Percentiles rank a stretch among this genome's conserved stretches.
Evolutionary conservation across 306 rosid genomes (phyloP).

Genomic region (Cucurbita pepo): DNA sequence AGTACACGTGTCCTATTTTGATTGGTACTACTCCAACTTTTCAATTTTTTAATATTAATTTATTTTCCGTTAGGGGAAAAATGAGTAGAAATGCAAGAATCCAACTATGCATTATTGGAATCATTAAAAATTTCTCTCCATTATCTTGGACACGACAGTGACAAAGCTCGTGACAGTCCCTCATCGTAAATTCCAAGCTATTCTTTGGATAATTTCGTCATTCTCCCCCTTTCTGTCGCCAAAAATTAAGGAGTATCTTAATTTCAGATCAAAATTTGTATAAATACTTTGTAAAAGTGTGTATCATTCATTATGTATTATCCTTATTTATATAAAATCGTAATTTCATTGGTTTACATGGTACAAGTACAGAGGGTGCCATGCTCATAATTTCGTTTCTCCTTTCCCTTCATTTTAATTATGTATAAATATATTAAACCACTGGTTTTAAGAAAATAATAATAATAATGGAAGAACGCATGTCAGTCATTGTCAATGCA

Average conservation of each 20-base stretch:
- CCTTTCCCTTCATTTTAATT: not conserved
- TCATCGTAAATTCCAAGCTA: slow-evolving; percentile 11
- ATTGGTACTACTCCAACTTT: slow-evolving; percentile 9
- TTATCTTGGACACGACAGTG: slow-evolving; percentile 35
- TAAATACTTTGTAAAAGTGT: not conserved
- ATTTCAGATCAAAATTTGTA: not conserved
- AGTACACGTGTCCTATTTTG: not conserved
- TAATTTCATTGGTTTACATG: not conserved
- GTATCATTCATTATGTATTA: not conserved
- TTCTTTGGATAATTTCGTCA: slow-evolving; percentile 5
- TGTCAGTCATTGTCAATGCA: not conserved
- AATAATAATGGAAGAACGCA: not conserved
- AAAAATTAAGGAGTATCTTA: not conserved
- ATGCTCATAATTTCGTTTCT: not conserved
- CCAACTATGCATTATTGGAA: slow-evolving; percentile 26
- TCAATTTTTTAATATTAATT: not conserved
- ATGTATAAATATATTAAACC: not conserved
- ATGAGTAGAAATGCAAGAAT: not conserved
- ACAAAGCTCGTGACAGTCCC: slow-evolving; percentile 78
- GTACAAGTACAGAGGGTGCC: not conserved
- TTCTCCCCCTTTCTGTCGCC: not conserved
- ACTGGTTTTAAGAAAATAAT: not conserved
- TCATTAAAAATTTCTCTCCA: slow-evolving; percentile 16
- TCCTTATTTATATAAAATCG: not conserved
- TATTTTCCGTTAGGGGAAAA: not conserved